Evolutionary conservation across 106 monocot genomes (phyloP), one percentile per base, ranked within the genome.

Genomic region (Dendrobium chrysotoxum): DNA sequence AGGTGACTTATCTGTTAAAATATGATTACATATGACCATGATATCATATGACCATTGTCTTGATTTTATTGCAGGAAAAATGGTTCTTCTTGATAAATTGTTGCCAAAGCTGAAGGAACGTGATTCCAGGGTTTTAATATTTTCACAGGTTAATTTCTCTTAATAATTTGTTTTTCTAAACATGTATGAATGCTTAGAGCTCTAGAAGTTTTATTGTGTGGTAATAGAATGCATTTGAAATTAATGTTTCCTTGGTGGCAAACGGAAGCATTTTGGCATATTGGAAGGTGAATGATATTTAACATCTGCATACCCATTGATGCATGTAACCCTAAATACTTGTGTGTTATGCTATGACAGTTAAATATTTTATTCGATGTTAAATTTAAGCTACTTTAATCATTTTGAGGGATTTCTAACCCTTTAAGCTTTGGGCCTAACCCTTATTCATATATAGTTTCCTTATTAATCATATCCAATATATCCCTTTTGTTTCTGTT

Each of bases 1-100:
- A 67, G 93, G 93, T 91, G 41, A 25, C 6, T 21, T n/a, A 61
- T 61, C n/a, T 61, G 23, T 23, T 61, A 61, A 61, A 61, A 61
- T 61, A 61, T 61, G 61, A 61, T 61, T 61, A 61, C 61, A 23
- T 61, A 61, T 8, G 23, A 6, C 21, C 61, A 61, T 61, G 21
- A 61, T 61, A 23, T 61, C 61, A 23, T 23, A 61, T 50, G 11
- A 23, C 23, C 61, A 23, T 61, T 23, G 23, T 7, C 50, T 13
- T 61, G 23, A 23, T 80, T 15, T 18, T 79, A 72, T 7, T 87
- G 76, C 87, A 93, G 96, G 96, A 50, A 96, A 96, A 87, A 93
- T 96, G 92, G 96, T 93, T 77, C 88, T 96, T 61, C 86, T 96
- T 30, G 96, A 96, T 85, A 93, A 93, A 80, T 80, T 96, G 72